Conservation (phyloP, 2,329 filamentous ascomycete species). For the Fusarium sp. region DNA sequence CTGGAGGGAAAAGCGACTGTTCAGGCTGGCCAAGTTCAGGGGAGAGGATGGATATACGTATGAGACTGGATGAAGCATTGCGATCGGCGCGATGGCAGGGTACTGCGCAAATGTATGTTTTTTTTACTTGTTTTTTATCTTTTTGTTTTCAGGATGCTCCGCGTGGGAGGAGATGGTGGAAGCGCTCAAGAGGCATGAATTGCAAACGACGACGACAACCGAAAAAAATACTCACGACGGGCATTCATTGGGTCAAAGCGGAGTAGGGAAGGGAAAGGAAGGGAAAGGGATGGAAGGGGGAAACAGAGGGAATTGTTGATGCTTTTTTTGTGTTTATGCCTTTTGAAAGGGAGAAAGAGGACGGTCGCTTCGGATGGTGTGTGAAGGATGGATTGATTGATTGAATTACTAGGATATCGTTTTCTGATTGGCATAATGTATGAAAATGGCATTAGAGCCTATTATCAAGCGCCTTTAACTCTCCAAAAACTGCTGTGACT, state of each 20-base stretch:
- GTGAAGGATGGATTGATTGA: slow-evolving; percentile 2
- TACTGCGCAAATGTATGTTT: slow-evolving; percentile 25
- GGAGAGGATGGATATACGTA: slow-evolving; percentile 17
- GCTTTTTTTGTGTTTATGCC: slow-evolving; percentile 21
- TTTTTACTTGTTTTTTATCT: not conserved
- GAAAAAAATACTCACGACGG: slow-evolving; percentile 36
- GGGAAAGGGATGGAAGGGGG: not conserved
- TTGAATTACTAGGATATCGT: slow-evolving; percentile 41
- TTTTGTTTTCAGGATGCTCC: slow-evolving; percentile 39
- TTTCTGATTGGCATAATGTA: slow-evolving; percentile 42
- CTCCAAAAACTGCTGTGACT: slow-evolving; percentile 4
- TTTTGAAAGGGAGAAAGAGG: slow-evolving; percentile 5
- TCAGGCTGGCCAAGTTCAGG: slow-evolving; percentile 28
- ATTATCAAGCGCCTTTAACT: slow-evolving; percentile 9
- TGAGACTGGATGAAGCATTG: slow-evolving; percentile 41
- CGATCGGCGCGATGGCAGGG: slow-evolving; percentile 40
- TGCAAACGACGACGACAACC: slow-evolving; percentile 33
- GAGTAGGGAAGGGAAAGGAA: slow-evolving; percentile 26
- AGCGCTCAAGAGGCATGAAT: slow-evolving; percentile 31
- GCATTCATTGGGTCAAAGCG: slow-evolving; percentile 25
- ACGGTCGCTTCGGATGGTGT: slow-evolving; percentile 10
- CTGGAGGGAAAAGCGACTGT: slow-evolving; percentile 29
- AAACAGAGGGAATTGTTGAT: slow-evolving; percentile 10
- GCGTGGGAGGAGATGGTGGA: slow-evolving; percentile 21
- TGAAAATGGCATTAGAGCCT: slow-evolving; percentile 33